These are phyloP conservation scores for Leccinum boreale DNA, from an alignment of 768 basidiomycete species.

Conservation along the genomic window DNA sequence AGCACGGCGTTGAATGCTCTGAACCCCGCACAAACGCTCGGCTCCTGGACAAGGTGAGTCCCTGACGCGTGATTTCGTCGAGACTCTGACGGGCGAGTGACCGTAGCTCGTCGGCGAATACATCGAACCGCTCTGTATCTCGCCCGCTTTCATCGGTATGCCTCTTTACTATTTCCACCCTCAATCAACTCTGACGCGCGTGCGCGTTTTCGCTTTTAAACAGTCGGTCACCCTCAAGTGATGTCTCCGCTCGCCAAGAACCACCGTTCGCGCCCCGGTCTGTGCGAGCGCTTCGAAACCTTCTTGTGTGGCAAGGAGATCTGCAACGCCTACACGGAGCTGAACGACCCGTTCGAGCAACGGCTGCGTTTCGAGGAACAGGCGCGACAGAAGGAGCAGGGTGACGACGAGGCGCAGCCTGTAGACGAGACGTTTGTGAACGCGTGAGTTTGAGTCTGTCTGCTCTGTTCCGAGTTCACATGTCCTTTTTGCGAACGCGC, in stretches of 20 bases:
- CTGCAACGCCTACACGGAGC: slow-evolving; percentile 98
- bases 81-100: neutral
- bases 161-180: neutral
- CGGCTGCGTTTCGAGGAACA: slow-evolving; percentile 94
- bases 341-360: slow-evolving; percentile 99
- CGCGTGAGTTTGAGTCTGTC: slow-evolving; percentile 50
- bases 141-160: slow-evolving; percentile 90
- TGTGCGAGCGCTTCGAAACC: slow-evolving; percentile 98
- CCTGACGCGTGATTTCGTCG: neutral
- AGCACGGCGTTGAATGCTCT: slow-evolving; percentile 96
- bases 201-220: neutral
- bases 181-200: neutral
- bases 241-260: slow-evolving; percentile 99
- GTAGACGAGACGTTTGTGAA: slow-evolving; percentile 95
- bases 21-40: slow-evolving; percentile 95
- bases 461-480: neutral
- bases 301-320: slow-evolving; percentile 99
- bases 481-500: neutral
- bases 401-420: slow-evolving; percentile 97
- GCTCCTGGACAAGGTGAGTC: slow-evolving; percentile 83
- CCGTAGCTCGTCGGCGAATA: slow-evolving; percentile 91
- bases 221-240: slow-evolving; percentile 97
- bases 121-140: slow-evolving; percentile 96
- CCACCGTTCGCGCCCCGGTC: slow-evolving; percentile 93
- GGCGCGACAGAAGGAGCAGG: slow-evolving; percentile 89